A percentile compares a stretch with the other conserved stretches of the same genome.
Evolutionary conservation across 1,139 yeast genomes (phyloP).

Genomic region (Yamadazyma conglobata): DNA sequence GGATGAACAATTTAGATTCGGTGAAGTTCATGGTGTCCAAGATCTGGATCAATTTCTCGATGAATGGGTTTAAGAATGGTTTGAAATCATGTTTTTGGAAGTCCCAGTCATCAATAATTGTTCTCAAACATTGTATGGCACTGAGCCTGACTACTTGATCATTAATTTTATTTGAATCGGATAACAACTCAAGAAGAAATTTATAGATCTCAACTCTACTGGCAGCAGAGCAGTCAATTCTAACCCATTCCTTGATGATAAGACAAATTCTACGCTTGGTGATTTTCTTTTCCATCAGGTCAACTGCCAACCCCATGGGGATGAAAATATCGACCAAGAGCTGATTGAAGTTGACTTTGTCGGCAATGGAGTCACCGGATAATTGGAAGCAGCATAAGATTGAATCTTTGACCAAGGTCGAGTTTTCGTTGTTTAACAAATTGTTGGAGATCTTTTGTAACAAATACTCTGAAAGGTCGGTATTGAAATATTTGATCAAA

Average conservation of each 20-base stretch:
- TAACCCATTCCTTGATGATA: slow-evolving; percentile 77
- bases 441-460: slow-evolving; percentile 60
- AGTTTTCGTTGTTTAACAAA: slow-evolving; percentile 39
- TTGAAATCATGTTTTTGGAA: slow-evolving; percentile 65
- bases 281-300: slow-evolving; percentile 51
- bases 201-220: slow-evolving; percentile 60
- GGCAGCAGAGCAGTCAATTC: slow-evolving; percentile 58
- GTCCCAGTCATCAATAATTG: slow-evolving; percentile 82
- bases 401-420: slow-evolving; percentile 71
- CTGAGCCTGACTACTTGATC: slow-evolving; percentile 77
- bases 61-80: slow-evolving; percentile 57
- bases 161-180: slow-evolving; percentile 22
- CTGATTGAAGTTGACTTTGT: slow-evolving; percentile 60
- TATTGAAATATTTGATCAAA: slow-evolving; percentile 61
- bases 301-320: slow-evolving; percentile 58
- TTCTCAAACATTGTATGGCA: slow-evolving; percentile 67
- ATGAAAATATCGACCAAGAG: slow-evolving; percentile 56
- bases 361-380: slow-evolving; percentile 64
- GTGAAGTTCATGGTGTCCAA: slow-evolving; percentile 50
- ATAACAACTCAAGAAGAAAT: slow-evolving; percentile 46
- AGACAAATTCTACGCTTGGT: slow-evolving; percentile 74
- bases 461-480: slow-evolving; percentile 57
- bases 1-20: slow-evolving; percentile 70
- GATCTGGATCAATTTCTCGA: slow-evolving; percentile 46
- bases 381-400: slow-evolving; percentile 78